Evolutionary conservation across 371 early-diverging fungal genomes (phyloP).

Genomic region (Nematocida homosporus): DNA sequence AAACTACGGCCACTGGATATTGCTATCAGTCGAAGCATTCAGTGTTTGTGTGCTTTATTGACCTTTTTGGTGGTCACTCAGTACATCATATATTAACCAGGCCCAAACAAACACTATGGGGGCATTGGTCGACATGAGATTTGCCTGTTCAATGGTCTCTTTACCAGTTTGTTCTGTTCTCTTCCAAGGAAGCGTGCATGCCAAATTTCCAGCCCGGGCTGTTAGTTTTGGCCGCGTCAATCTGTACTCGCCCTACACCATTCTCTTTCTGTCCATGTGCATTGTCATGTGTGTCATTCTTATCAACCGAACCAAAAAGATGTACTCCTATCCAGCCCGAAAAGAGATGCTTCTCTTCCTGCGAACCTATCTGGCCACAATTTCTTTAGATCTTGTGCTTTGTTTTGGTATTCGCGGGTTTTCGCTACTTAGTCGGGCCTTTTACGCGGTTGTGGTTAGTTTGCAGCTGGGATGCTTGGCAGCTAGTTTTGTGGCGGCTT

Average conservation of each 20-base stretch:
- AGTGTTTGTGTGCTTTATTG: conserved; percentile 13
- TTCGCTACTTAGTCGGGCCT: neutral
- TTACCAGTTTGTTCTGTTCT: conserved; percentile 42
- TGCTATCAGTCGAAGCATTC: conserved; percentile 9
- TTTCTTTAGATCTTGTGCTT: conserved; percentile 23
- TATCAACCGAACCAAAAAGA: conserved; percentile 26
- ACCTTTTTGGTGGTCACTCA: conserved; percentile 13
- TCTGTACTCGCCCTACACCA: conserved; percentile 39
- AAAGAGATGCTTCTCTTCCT: conserved; percentile 52
- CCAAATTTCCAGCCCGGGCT: conserved; percentile 29
- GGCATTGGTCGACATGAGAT: conserved; percentile 40
- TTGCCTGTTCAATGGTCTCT: conserved; percentile 38
- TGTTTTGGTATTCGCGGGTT: neutral
- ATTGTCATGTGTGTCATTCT: conserved; percentile 4
- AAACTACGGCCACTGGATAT: neutral
- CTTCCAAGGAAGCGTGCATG: conserved; percentile 27
- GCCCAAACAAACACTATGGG: conserved; percentile 41
- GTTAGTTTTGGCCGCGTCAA: conserved; percentile 14
- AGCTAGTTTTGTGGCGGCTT: conserved; percentile 22
- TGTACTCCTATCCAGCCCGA: conserved; percentile 51
- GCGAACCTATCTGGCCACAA: conserved; percentile 14
- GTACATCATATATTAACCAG: conserved; percentile 1
- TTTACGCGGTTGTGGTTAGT: conserved; percentile 7
- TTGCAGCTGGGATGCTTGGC: conserved; percentile 35
- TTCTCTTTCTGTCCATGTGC: conserved; percentile 6